Evolutionary conservation across 495 filamentous ascomycete species (phyloP).

Genomic region (Cladorrhinum samala): DNA sequence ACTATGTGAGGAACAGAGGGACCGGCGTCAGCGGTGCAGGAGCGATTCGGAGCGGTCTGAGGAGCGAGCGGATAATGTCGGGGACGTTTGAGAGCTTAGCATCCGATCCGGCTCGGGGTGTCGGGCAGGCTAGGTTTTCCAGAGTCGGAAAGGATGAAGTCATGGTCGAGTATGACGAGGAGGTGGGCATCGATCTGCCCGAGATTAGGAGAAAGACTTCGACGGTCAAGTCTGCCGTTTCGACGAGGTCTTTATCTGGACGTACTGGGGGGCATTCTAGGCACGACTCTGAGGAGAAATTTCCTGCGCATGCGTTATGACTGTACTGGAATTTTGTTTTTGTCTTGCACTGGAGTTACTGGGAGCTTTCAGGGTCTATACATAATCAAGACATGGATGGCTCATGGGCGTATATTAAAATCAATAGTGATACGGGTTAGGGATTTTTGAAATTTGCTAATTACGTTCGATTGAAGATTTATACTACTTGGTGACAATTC

Average conservation of each 20-base stretch:
- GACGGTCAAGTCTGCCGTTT: constrained; percentile 9
- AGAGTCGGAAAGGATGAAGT: constrained; percentile 6
- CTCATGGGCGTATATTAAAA: no score
- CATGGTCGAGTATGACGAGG: constrained; percentile 14
- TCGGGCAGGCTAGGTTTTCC: not conserved
- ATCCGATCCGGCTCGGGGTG: not conserved
- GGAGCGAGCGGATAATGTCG: not conserved
- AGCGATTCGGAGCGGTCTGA: not conserved
- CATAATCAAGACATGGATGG: no score
- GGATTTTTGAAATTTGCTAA: no score
- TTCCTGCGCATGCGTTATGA: constrained; percentile 11
- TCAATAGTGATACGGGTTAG: no score
- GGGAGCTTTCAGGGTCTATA: no score
- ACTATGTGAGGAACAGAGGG: constrained; percentile 1
- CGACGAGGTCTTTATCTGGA: not conserved
- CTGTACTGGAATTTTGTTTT: no score
- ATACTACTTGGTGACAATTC: no score
- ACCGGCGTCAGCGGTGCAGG: not conserved
- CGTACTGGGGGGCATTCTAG: not conserved
- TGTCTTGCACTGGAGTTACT: no score
- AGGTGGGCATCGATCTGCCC: constrained; percentile 18
- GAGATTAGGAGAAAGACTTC: constrained; percentile 13
- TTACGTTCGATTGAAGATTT: no score
- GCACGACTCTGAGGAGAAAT: constrained; percentile 2
- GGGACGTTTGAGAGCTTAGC: constrained; percentile 4